Conservation (phyloP, 164 flowering plant species). For the Nymphaea colorata region DNA sequence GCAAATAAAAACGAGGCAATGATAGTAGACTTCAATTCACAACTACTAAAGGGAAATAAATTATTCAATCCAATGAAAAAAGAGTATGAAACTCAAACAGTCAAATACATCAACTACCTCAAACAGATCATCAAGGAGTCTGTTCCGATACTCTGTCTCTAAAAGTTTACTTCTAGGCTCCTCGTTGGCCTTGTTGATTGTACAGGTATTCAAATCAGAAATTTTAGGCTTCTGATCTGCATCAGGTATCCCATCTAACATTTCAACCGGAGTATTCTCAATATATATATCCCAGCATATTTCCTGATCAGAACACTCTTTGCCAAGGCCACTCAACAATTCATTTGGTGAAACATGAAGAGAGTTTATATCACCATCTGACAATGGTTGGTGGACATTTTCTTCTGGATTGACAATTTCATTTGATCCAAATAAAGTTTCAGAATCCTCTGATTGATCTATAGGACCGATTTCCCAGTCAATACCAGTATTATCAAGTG, state of each 20-base stretch:
- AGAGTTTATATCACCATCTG: conserved; percentile 23
- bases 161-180: conserved; percentile 68
- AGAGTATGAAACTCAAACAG: background rate
- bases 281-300: conserved; percentile 83
- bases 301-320: conserved; percentile 35
- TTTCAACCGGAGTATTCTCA: conserved; percentile 57
- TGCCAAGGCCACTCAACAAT: conserved; percentile 16
- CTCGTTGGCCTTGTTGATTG: conserved; percentile 15
- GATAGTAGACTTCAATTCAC: too few relatives aligned
- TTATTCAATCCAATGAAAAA: background rate
- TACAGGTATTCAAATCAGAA: conserved; percentile 16
- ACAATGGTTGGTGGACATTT: conserved; percentile 20
- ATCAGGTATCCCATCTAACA: conserved; percentile 19
- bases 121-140: conserved; percentile 87
- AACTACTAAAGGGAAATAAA: background rate
- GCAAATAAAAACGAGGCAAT: too few relatives aligned
- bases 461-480: conserved; percentile 85
- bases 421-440: conserved; percentile 70
- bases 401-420: conserved; percentile 75
- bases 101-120: conserved; percentile 44
- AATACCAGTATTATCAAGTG: conserved; percentile 67
- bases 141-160: conserved; percentile 92
- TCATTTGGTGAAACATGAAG: conserved; percentile 13
- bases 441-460: conserved; percentile 57
- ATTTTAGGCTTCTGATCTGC: conserved; percentile 13